Evolutionary conservation across 768 basidiomycete genomes (phyloP).

Genomic region (Russula sp.): DNA sequence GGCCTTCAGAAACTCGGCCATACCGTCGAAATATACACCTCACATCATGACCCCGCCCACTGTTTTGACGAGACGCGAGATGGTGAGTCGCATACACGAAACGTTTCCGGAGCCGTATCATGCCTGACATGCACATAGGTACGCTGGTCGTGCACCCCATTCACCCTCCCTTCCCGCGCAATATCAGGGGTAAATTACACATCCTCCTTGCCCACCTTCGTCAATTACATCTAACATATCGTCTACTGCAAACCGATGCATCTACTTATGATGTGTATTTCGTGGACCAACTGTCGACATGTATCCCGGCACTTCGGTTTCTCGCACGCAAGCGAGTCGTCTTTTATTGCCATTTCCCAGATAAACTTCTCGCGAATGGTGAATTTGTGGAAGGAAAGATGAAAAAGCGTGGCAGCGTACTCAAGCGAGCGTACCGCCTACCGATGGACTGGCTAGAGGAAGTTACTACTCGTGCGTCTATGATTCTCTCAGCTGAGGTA

Average conservation of each 20-base stretch:
- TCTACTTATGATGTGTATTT: constrained; percentile 40
- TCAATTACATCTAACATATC: constrained; percentile 75
- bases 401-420: constrained; percentile 43
- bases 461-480: constrained; percentile 71
- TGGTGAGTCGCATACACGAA: constrained; percentile 48
- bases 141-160: constrained; percentile 74
- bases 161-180: constrained; percentile 74
- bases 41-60: constrained; percentile 80
- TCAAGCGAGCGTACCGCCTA: constrained; percentile 77
- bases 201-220: constrained; percentile 86
- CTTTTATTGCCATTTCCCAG: constrained; percentile 95
- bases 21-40: constrained; percentile 85
- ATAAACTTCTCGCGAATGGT: constrained; percentile 82
- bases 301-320: constrained; percentile 74
- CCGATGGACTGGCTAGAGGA: constrained; percentile 94
- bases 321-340: constrained; percentile 75
- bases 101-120: not conserved
- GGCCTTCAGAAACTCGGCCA: constrained; percentile 85
- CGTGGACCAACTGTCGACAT: constrained; percentile 75
- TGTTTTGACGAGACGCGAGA: constrained; percentile 94
- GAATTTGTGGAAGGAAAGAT: constrained; percentile 55
- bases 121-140: constrained; percentile 45
- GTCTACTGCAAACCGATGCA: constrained; percentile 52
- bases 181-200: constrained; percentile 76
- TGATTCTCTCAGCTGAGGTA: not conserved